Evolutionary conservation across 1,284 basidiomycete genomes (phyloP), one percentile per base, ranked within the genome.

Genomic region (Ustilago loliicola): DNA sequence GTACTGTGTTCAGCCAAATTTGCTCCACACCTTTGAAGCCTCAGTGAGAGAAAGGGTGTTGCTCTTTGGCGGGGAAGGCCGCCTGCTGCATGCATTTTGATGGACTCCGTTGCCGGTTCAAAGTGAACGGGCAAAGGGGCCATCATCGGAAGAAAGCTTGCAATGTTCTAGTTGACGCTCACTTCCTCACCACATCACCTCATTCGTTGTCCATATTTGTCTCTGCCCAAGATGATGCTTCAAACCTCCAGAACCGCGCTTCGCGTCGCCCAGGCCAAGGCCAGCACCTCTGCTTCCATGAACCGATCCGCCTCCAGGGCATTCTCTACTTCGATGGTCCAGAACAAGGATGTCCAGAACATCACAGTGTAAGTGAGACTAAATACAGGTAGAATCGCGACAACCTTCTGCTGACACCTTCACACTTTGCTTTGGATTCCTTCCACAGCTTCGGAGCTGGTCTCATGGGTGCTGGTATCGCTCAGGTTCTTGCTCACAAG

Each of bases 391-490:
- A 17, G 7, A 11, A 21, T 45, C 0, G 42, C 7, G 17, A 45
- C 45, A 7, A 50, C 19, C 45, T 29, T 30, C 19, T 40, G 8
- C 21, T 21, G 42, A 23, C n/a, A 45, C n/a, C n/a, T n/a, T 45
- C 38, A n/a, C 42, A 6, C 42, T 45, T 45, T 45, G n/a, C 38
- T 17, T 40, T 40, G 38, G 17, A 9, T 17, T 45, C 21, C 7
- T 9, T 11, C 11, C 21, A 23, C 63, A 84, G 83, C 54, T 86
- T 85, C 60, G 84, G 84, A 52, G 84, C 82, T 32, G 84, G 84
- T 64, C 80, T 86, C 52, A 86, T 86, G 84, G 84, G 84, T 25
- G 83, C 83, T 21, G 84, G 84, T 40, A 86, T 86, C 48, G 84
- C 84, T 15, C 84, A 86, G 68, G 83, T 86, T 15, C 73, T 86